Conservation (phyloP, 352 stramenopile genomes). For the Phytophthora kernoviae region DNA sequence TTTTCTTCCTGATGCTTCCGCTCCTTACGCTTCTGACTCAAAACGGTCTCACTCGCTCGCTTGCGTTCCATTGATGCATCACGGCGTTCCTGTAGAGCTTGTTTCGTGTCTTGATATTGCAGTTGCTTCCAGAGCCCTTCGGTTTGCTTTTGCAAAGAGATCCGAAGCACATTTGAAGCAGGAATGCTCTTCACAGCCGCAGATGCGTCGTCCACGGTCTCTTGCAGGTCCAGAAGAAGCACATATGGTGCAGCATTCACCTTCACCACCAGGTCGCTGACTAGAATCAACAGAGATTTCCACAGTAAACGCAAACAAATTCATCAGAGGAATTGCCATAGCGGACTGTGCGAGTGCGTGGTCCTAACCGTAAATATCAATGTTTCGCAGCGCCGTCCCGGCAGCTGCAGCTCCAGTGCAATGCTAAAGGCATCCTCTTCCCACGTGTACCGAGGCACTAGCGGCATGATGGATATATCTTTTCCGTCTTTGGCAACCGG, state of each 20-base stretch:
- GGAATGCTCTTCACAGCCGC: slow-evolving; percentile 52
- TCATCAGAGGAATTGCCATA: background rate
- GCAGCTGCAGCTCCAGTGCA: slow-evolving; percentile 58
- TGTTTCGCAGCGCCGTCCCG: slow-evolving; percentile 51
- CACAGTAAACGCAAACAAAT: background rate
- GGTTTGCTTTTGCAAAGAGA: slow-evolving; percentile 53
- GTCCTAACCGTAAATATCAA: slow-evolving; percentile 70
- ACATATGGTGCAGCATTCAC: slow-evolving; percentile 81
- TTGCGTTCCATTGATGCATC: slow-evolving; percentile 72
- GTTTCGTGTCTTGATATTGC: slow-evolving; percentile 41
- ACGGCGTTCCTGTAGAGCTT: slow-evolving; percentile 41
- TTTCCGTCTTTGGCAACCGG: background rate
- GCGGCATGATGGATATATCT: slow-evolving; percentile 47
- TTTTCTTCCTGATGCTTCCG: slow-evolving; percentile 70
- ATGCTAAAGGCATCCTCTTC: slow-evolving; percentile 58
- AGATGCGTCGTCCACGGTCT: slow-evolving; percentile 56
- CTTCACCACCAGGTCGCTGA: slow-evolving; percentile 83
- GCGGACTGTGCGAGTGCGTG: background rate
- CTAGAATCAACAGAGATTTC: slow-evolving; percentile 25
- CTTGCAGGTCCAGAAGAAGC: slow-evolving; percentile 70
- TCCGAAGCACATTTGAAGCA: slow-evolving; percentile 43
- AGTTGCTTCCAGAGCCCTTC: slow-evolving; percentile 52
- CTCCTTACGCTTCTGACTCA: slow-evolving; percentile 58
- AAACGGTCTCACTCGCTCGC: slow-evolving; percentile 37
- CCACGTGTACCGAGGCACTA: slow-evolving; percentile 71